Percentiles rank a stretch among this genome's conserved stretches.
phyloP scores from a whole-genome alignment of 2,329 filamentous ascomycete genomes.

The Neurospora sp. region DNA sequence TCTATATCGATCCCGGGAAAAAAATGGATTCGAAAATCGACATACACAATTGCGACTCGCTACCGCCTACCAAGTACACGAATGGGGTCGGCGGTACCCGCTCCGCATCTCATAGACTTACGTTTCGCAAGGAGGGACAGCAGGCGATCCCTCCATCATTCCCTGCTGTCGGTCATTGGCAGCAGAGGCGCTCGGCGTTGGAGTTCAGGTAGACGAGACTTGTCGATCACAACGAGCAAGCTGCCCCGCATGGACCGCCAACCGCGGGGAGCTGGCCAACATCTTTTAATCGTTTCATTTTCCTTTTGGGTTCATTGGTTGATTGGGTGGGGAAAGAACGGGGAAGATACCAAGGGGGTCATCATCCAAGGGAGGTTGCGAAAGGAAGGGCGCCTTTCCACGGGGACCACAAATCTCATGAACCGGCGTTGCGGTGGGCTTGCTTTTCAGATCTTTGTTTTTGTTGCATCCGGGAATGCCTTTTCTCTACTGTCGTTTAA shows the following conservation, averaged over 20 bases:
- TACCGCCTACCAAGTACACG: background rate
- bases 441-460: background rate
- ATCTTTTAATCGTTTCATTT: background rate
- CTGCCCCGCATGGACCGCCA: background rate
- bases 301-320: background rate
- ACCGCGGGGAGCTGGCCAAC: background rate
- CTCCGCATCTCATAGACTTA: background rate
- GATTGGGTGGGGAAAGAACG: background rate
- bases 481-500: constrained; percentile 2
- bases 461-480: background rate
- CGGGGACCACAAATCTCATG: constrained; percentile 1
- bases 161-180: background rate
- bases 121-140: background rate
- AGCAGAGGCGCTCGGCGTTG: background rate
- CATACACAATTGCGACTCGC: background rate
- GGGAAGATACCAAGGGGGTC: background rate
- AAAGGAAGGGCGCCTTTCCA: background rate
- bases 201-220: background rate
- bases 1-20: background rate
- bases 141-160: background rate
- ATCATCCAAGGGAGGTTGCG: background rate
- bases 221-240: background rate
- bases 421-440: constrained; percentile 1
- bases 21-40: background rate
- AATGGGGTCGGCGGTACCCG: background rate